These are phyloP conservation scores for Aspergillus sp. DNA, from an alignment of 2,329 filamentous ascomycete species.

Conservation along the genomic window DNA sequence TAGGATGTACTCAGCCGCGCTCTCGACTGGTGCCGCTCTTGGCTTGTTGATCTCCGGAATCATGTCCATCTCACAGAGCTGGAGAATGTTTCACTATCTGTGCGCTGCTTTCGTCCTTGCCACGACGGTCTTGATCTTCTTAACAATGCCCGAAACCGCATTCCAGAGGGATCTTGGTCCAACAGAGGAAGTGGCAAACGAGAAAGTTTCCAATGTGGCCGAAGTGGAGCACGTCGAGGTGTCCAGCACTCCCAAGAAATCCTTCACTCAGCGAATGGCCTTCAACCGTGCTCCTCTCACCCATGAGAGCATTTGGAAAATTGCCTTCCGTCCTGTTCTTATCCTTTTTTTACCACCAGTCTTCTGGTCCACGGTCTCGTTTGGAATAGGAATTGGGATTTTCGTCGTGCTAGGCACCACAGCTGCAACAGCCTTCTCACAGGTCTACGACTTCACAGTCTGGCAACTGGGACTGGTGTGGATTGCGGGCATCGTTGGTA, in stretches of 20 bases:
- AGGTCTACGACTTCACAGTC: not conserved
- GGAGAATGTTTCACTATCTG: not conserved
- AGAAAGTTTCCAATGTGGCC: not conserved
- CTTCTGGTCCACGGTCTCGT: not conserved
- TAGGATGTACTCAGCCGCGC: not conserved
- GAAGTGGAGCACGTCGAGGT: not conserved
- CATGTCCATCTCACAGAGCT: not conserved
- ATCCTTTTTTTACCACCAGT: not conserved
- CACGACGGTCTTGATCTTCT: not conserved
- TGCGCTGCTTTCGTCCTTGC: not conserved
- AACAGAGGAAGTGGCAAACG: no score
- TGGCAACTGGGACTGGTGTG: not conserved
- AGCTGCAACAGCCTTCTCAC: not conserved
- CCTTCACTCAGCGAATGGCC: not conserved
- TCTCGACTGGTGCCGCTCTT: not conserved
- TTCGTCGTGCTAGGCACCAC: not conserved
- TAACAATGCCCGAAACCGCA: not conserved
- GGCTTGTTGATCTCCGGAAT: not conserved
- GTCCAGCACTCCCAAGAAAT: not conserved
- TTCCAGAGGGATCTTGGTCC: not conserved
- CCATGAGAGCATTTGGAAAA: not conserved
- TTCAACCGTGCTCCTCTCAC: not conserved
- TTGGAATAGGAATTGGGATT: not conserved
- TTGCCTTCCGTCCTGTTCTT: not conserved
- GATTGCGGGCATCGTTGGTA: not conserved